Conservation (phyloP, 768 basidiomycete species). For the Hypholoma fasciculare region DNA sequence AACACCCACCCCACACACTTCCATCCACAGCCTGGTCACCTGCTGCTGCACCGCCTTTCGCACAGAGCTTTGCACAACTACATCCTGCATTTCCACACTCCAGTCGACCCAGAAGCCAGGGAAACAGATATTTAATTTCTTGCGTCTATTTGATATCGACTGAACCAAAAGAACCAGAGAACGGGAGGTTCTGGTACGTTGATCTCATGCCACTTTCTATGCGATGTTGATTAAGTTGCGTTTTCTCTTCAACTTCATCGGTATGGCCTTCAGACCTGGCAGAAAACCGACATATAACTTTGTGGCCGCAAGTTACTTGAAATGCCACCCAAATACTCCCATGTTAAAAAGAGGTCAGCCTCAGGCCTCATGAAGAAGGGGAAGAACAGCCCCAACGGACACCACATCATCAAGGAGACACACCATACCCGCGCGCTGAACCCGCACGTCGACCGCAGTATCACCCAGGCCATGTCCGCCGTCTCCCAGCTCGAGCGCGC, state of each 20-base stretch:
- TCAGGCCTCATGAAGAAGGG: constrained; percentile 49
- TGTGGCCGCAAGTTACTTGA: too few relatives aligned
- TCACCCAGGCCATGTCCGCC: constrained; percentile 58
- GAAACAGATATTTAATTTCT: too few relatives aligned
- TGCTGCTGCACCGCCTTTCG: too few relatives aligned
- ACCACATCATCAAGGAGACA: constrained; percentile 31
- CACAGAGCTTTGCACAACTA: too few relatives aligned
- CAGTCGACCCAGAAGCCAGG: too few relatives aligned
- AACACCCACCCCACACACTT: too few relatives aligned
- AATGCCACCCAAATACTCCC: constrained; percentile 76
- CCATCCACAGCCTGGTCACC: too few relatives aligned
- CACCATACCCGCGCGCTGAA: constrained; percentile 29
- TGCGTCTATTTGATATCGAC: too few relatives aligned
- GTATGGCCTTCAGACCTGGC: too few relatives aligned
- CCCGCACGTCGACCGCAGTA: constrained; percentile 52
- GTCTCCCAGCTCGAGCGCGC: constrained; percentile 67
- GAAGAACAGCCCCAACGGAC: constrained; percentile 29
- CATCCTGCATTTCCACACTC: too few relatives aligned
- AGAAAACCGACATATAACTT: too few relatives aligned
- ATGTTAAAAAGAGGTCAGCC: constrained; percentile 65
- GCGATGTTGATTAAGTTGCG: background rate
- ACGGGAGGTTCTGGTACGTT: background rate
- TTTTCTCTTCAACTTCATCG: too few relatives aligned
- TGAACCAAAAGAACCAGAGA: background rate
- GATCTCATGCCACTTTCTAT: background rate